Conservation (phyloP, 805 yeast genomes). For the Metschnikowia continentalis region DNA sequence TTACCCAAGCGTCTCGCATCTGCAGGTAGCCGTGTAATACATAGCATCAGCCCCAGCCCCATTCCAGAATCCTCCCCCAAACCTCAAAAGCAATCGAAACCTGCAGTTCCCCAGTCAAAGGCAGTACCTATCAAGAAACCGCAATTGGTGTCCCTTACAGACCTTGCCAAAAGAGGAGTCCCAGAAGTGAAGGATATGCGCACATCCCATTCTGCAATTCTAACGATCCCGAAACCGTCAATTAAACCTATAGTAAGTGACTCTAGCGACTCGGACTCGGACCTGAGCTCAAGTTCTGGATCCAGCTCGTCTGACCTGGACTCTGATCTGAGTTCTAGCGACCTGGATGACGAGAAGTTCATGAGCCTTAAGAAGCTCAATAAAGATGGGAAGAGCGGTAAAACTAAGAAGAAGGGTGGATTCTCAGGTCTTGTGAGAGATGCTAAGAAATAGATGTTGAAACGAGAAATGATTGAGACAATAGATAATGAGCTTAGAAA, state of each 20-base stretch:
- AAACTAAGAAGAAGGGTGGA: conserved; percentile 24
- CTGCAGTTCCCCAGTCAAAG: background rate
- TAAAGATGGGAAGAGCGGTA: conserved; percentile 10
- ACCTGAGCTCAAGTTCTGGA: conserved; percentile 9
- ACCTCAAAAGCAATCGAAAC: background rate
- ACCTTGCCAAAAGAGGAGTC: conserved; percentile 14
- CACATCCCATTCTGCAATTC: background rate
- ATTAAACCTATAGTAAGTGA: background rate
- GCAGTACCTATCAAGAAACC: conserved; percentile 3
- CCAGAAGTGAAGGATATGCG: conserved; percentile 15
- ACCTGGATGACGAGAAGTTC: conserved; percentile 19
- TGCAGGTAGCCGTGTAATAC: background rate
- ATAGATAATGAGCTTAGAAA: too few species aligned
- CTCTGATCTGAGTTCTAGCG: conserved; percentile 8
- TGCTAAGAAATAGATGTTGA: conserved; percentile 17
- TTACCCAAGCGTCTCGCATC: conserved; percentile 2
- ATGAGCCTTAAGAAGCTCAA: conserved; percentile 23
- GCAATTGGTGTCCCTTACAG: conserved; percentile 11
- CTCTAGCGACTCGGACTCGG: conserved; percentile 1
- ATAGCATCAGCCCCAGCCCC: background rate
- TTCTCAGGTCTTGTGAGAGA: conserved; percentile 31
- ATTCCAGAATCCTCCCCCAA: background rate
- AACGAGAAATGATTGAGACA: too few species aligned
- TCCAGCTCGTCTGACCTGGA: conserved; percentile 4
- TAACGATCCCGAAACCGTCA: conserved; percentile 1